phyloP scores from a whole-genome alignment of 495 filamentous ascomycete species.

The Hyaloscypha hepaticicola region DNA sequence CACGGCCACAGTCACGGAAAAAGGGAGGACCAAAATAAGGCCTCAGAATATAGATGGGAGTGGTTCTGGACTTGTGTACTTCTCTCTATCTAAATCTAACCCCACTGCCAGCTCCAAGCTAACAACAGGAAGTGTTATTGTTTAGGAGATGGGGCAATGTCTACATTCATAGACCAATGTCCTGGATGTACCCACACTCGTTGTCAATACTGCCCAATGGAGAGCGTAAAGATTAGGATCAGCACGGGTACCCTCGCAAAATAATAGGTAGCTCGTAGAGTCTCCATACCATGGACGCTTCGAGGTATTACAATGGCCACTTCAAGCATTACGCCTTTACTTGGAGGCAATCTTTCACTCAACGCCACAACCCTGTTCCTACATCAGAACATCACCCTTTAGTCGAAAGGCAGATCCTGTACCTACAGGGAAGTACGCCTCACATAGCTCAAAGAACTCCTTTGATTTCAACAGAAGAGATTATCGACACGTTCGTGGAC shows the following conservation, averaged over 20 bases:
- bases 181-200: background rate
- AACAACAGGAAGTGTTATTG: background rate
- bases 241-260: no score
- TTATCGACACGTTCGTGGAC: slow-evolving; percentile 5
- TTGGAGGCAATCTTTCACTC: background rate
- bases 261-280: no score
- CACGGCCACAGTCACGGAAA: background rate
- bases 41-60: background rate
- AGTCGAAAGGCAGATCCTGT: background rate
- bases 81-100: no score
- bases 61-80: background rate
- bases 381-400: background rate
- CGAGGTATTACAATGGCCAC: no score
- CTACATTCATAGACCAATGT: background rate
- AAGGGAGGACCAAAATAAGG: background rate
- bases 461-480: background rate
- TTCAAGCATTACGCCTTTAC: background rate
- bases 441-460: background rate
- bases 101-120: background rate
- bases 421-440: background rate
- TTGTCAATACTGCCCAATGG: background rate
- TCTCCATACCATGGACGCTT: no score
- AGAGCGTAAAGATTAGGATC: background rate
- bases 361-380: background rate
- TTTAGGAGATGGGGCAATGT: background rate